Conservation (phyloP, 495 filamentous ascomycete genomes). For the Amphirosellinia nigrospora region DNA sequence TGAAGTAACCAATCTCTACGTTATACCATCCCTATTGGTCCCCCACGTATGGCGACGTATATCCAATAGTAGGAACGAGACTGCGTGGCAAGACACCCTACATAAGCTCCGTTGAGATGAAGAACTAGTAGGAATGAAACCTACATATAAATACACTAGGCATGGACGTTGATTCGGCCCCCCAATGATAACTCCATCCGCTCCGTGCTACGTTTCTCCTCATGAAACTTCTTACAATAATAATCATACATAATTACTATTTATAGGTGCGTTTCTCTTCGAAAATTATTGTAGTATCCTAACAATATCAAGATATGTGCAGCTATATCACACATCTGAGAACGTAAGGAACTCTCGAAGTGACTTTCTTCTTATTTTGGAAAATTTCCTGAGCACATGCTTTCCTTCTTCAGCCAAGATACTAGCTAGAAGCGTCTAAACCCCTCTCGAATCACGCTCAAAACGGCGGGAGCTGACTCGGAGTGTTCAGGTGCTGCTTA, state of each 20-base stretch:
- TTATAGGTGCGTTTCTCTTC: slow-evolving; percentile 14
- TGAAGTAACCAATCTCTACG: slow-evolving; percentile 21
- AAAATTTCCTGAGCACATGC: no score
- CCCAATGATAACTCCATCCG: not conserved
- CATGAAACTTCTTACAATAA: not conserved
- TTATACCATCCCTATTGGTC: slow-evolving; percentile 17
- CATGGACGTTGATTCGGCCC: not conserved
- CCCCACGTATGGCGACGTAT: slow-evolving; percentile 16
- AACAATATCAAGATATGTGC: slow-evolving; percentile 44
- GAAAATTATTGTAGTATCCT: not conserved
- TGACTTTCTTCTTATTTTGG: no score
- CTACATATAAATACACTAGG: slow-evolving; percentile 20
- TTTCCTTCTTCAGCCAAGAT: no score
- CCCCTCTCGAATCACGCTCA: no score
- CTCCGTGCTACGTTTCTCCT: not conserved
- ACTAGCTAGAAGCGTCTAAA: no score
- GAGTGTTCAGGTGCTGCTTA: no score
- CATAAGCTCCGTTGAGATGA: slow-evolving; percentile 2
- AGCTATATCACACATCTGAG: slow-evolving; percentile 50
- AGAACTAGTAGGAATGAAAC: not conserved
- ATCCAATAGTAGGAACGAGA: slow-evolving; percentile 7
- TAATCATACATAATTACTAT: not conserved
- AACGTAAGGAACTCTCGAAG: no score
- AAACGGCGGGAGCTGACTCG: no score
- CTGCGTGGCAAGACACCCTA: slow-evolving; percentile 19